A percentile compares a stretch with the other conserved stretches of the same genome.
Evolutionary conservation across 106 monocot species (phyloP).

Genomic region (Acanthochlamys bracteata): DNA sequence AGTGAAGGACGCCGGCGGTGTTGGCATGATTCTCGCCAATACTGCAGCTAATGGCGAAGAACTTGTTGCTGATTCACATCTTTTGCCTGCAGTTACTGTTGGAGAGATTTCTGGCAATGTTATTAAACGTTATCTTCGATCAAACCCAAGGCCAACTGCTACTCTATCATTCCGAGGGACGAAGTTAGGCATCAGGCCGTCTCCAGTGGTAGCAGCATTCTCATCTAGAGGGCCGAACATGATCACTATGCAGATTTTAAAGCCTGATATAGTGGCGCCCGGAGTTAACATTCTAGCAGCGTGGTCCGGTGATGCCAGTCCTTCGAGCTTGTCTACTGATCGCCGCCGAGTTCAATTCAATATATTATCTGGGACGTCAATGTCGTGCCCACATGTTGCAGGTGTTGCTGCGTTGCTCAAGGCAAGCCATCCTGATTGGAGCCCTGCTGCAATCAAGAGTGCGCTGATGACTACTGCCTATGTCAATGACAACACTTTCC

Average conservation of each 20-base stretch:
- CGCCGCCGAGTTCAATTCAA: slow-evolving; percentile 63
- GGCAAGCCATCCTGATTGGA: slow-evolving; percentile 77
- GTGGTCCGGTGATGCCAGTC: slow-evolving; percentile 66
- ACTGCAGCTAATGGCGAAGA: slow-evolving; percentile 68
- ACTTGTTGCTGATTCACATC: slow-evolving; percentile 81
- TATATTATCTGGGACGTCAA: slow-evolving; percentile 87
- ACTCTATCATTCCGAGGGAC: slow-evolving; percentile 62
- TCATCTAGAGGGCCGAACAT: slow-evolving; percentile 85
- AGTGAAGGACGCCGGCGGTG: slow-evolving; percentile 73
- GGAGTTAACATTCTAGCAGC: slow-evolving; percentile 96
- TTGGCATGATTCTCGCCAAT: slow-evolving; percentile 80
- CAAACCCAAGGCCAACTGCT: slow-evolving; percentile 25
- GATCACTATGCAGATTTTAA: slow-evolving; percentile 67
- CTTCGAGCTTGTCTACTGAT: slow-evolving; percentile 57
- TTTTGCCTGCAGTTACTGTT: slow-evolving; percentile 63
- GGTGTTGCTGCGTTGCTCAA: slow-evolving; percentile 79
- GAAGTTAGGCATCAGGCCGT: slow-evolving; percentile 68
- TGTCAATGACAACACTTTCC: slow-evolving; percentile 61
- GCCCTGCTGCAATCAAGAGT: slow-evolving; percentile 74
- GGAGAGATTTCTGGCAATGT: slow-evolving; percentile 40
- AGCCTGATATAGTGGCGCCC: slow-evolving; percentile 81
- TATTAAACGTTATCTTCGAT: slow-evolving; percentile 37
- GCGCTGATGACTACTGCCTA: slow-evolving; percentile 97
- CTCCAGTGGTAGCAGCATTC: slow-evolving; percentile 84
- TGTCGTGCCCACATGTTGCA: slow-evolving; percentile 90